phyloP scores from a whole-genome alignment of 2,329 filamentous ascomycete species.

The Zymoseptoria brevis region DNA sequence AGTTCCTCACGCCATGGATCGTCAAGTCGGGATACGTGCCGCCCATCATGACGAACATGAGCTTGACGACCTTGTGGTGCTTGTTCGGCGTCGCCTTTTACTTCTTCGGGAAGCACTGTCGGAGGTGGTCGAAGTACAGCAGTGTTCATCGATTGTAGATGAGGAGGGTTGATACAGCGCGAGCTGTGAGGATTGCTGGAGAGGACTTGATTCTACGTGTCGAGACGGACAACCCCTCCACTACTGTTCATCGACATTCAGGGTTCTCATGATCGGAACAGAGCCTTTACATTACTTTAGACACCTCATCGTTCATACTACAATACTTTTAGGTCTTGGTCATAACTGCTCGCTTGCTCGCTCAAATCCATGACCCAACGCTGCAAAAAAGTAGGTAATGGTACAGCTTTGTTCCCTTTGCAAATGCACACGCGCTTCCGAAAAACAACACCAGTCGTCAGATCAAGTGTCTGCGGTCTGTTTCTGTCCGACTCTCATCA shows the following conservation, averaged over 20 bases:
- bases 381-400: constrained; percentile 1
- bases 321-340: constrained; percentile 2
- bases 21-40: constrained; percentile 44
- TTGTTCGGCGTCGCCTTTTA: constrained; percentile 49
- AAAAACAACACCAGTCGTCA: background rate
- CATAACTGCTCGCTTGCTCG: constrained; percentile 5
- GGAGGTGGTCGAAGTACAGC: constrained; percentile 48
- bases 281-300: constrained; percentile 3
- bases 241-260: background rate
- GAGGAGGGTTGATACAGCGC: background rate
- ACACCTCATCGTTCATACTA: constrained; percentile 6
- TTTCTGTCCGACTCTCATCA: background rate
- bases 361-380: constrained; percentile 1
- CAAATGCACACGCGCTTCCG: background rate
- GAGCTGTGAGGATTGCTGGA: background rate
- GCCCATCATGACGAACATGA: constrained; percentile 55
- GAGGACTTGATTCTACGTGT: background rate
- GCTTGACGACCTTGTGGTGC: constrained; percentile 47
- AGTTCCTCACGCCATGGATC: constrained; percentile 40
- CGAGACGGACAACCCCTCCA: background rate
- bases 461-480: background rate
- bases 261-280: background rate
- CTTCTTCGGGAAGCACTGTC: constrained; percentile 50
- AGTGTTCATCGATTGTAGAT: constrained; percentile 46
- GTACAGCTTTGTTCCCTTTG: constrained; percentile 4